Base-by-base conservation (phyloP, 2,329 filamentous ascomycete species). In the Cyclaneusma minus region DNA sequence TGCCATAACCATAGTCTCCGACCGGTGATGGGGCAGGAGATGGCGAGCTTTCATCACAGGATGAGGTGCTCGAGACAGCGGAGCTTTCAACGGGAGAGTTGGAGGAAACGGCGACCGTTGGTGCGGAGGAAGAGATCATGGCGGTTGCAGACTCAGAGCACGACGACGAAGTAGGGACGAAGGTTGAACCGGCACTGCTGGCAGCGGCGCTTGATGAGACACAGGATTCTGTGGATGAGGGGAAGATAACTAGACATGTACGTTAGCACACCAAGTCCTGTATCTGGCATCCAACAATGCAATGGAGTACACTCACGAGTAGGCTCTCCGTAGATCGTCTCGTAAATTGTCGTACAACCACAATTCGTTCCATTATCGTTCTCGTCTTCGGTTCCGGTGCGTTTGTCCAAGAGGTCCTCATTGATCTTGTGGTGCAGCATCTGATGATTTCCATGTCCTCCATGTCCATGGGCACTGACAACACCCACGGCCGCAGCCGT, bases 331-430 rank as follows among this genome's bases (percentile, higher is more conserved):
- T 67, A 73, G 56, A 68, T 64, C 47, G 74, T 81, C 50, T 66
- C 67, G 55, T 72, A 77, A 59, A 77, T 69, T 49, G 79, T 83
- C 38, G 65, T 76, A 67, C 79, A 87, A 35, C 64, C 64, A 49
- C 77, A 83, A 28, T 54, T 51, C 35, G 61, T 49, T 17, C 55
- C 56, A 35, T 49, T 28, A 31, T 31, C 32, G 14, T 22, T 14
- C 14, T 26, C 36, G 14, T 35, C 37, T 9, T 15, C 51, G 37
- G 52, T 45, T 29, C 44, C 41, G 29, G 40, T 38, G n/a, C 50
- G 37, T 25, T 38, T 37, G 17, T 35, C 33, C 3, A 37, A 35
- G 21, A 39, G 30, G 32, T 30, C 21, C 24, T 37, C 18, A 21
- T 37, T 45, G 50, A 38, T 58, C 59, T 62, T 62, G 47, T 56